These are phyloP conservation scores for Paecilomyces niveus DNA, from an alignment of 2,329 filamentous ascomycete species.

Conservation along the genomic window DNA sequence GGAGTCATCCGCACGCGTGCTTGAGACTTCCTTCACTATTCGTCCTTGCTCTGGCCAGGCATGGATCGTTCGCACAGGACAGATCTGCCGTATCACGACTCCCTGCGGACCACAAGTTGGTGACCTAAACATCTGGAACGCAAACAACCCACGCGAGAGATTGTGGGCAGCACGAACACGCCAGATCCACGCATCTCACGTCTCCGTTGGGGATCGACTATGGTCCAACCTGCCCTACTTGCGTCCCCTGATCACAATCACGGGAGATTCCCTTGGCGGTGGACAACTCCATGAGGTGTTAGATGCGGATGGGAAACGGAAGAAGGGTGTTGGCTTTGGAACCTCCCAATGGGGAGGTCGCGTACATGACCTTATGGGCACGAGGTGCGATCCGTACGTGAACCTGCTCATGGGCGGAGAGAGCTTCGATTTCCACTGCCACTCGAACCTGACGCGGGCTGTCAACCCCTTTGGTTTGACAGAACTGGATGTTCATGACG, in stretches of 20 bases:
- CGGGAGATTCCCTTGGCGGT: constrained; percentile 54
- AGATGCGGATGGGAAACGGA: constrained; percentile 26
- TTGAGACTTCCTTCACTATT: constrained; percentile 50
- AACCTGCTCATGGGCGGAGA: constrained; percentile 64
- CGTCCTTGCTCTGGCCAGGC: constrained; percentile 68
- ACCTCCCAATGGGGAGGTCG: constrained; percentile 52
- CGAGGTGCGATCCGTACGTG: constrained; percentile 78
- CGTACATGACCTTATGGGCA: constrained; percentile 74
- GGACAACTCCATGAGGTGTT: constrained; percentile 30
- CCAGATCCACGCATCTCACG: constrained; percentile 70
- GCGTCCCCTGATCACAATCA: constrained; percentile 65
- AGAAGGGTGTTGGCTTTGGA: constrained; percentile 35
- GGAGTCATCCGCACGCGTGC: constrained; percentile 17
- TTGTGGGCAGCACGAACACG: constrained; percentile 77
- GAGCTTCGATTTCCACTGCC: constrained; percentile 74
- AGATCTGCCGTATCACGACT: constrained; percentile 66
- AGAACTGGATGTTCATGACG: constrained; percentile 74
- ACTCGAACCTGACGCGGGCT: constrained; percentile 71
- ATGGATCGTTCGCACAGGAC: constrained; percentile 62
- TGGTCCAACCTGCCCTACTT: constrained; percentile 75
- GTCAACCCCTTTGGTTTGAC: constrained; percentile 60
- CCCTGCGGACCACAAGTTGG: constrained; percentile 74
- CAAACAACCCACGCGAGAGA: constrained; percentile 66
- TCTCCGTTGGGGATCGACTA: constrained; percentile 63
- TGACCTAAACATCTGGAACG: constrained; percentile 77